These are phyloP conservation scores for Paraurostyla sp. DNA, from an alignment of 73 alveolate genomes.

Conservation along the genomic window DNA sequence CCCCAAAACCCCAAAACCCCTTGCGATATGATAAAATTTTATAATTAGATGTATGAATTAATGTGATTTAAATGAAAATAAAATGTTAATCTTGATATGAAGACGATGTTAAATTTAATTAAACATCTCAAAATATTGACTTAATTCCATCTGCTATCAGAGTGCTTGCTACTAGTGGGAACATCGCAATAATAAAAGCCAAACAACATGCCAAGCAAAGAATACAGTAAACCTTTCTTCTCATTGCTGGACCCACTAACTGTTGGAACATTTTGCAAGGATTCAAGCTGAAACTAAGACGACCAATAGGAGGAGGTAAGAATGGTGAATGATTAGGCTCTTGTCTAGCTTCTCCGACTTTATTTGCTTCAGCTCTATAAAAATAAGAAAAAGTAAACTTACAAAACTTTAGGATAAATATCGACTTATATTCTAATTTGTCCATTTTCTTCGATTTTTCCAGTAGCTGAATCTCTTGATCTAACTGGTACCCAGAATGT, in stretches of 20 bases:
- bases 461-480: slow-evolving; percentile 79
- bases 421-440: slow-evolving; percentile 83
- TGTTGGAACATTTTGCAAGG: slow-evolving; percentile 93
- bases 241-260: slow-evolving; percentile 90
- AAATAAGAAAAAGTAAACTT: slow-evolving; percentile 45
- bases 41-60: too few relatives aligned
- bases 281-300: slow-evolving; percentile 94
- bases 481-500: slow-evolving; percentile 86
- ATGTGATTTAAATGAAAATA: too few relatives aligned
- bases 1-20: too few relatives aligned
- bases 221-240: slow-evolving; percentile 85
- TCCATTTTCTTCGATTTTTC: slow-evolving; percentile 83
- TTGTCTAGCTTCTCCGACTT: slow-evolving; percentile 97
- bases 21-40: too few relatives aligned
- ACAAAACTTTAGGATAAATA: slow-evolving; percentile 62
- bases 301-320: slow-evolving; percentile 97
- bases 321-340: slow-evolving; percentile 97
- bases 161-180: too few relatives aligned
- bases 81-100: too few relatives aligned
- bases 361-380: slow-evolving; percentile 33
- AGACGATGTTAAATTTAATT: too few relatives aligned
- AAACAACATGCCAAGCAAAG: slow-evolving; percentile 78
- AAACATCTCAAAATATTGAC: too few relatives aligned
- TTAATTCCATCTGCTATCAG: too few relatives aligned
- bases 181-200: too few relatives aligned